Evolutionary conservation across 176 grass and related monocot species (phyloP), one percentile per base, ranked within the genome.

Genomic region (Phragmites australis): DNA sequence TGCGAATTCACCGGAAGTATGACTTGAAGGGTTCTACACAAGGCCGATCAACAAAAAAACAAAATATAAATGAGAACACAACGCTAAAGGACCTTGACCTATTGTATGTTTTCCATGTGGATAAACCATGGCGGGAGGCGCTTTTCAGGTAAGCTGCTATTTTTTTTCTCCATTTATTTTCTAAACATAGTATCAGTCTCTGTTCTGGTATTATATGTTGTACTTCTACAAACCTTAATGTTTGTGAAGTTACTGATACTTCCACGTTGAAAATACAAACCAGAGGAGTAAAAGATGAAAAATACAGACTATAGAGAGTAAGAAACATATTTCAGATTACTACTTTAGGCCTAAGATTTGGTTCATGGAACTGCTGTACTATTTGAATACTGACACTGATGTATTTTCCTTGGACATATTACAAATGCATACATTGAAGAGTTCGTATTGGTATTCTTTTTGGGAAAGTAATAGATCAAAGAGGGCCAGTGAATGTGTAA

Each of bases 11-110:
- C 60, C 92, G 86, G 32, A 94, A 93, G 81, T 98, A 98, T 30
- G 96, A 98, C 70, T 89, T 98, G 55, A 95, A 98, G 73, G 96
- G 96, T 42, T 98, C 96, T 51, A 90, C 91, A 59, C 90, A 93
- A 83, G 96, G 96, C 23, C 89, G 96, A 59, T 98, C 78, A 61
- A 98, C 96, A 46, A 95, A 87, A 51, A 94, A 86, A 31, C 75
- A 91, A 83, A 93, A 98, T 76, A 95, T 91, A 60, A 92, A 91
- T 88, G 90, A 92, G 65, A 93, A 77, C 50, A 95, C 92, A 30
- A 98, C 96, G 83, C 40, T 95, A 27, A 98, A 98, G 70, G 92
- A 95, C 81, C 89, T 95, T 84, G 96, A 98, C 72, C 88, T 98
- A 16, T 85, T 90, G 54, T 94, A 98, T 91, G 81, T 89, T 63